These are phyloP conservation scores for Paspalum notatum DNA, from an alignment of 176 grass and related monocot species.

Conservation along the genomic window DNA sequence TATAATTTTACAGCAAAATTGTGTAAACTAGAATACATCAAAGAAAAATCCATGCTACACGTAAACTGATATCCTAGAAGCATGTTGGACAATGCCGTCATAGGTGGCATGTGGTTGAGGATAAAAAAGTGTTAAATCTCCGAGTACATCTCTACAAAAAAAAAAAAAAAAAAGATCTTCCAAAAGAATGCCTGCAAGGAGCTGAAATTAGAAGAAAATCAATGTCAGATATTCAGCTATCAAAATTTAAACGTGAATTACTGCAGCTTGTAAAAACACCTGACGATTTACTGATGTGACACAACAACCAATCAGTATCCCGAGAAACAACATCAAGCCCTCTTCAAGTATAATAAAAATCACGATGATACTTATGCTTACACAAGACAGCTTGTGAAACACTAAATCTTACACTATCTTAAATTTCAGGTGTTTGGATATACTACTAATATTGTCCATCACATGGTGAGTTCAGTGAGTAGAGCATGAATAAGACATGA, in stretches of 20 bases:
- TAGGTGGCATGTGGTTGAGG: conserved; percentile 19
- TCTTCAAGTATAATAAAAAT: neutral
- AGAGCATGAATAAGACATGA: conserved; percentile 18
- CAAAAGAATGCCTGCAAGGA: conserved; percentile 39
- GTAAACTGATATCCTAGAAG: conserved; percentile 44
- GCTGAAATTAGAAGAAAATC: conserved; percentile 23
- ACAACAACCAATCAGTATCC: neutral
- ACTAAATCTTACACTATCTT: conserved; percentile 25
- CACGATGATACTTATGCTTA: neutral
- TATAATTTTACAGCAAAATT: conserved; percentile 41
- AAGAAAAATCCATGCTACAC: conserved; percentile 17
- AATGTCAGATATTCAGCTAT: conserved; percentile 10
- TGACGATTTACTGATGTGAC: neutral
- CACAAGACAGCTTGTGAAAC: conserved; percentile 13
- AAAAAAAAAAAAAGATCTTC: conserved; percentile 33
- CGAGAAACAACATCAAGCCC: neutral
- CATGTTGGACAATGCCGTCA: conserved; percentile 6
- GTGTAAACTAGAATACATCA: conserved; percentile 38
- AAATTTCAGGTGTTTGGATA: conserved; percentile 27
- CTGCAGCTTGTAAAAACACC: conserved; percentile 8
- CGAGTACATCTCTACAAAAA: conserved; percentile 29
- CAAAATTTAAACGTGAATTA: neutral
- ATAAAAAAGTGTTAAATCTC: conserved; percentile 23
- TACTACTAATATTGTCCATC: neutral
- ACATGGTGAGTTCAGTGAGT: conserved; percentile 16